phyloP scores from a whole-genome alignment of 129 eudicot genomes.

The Ambrosia trifida region DNA sequence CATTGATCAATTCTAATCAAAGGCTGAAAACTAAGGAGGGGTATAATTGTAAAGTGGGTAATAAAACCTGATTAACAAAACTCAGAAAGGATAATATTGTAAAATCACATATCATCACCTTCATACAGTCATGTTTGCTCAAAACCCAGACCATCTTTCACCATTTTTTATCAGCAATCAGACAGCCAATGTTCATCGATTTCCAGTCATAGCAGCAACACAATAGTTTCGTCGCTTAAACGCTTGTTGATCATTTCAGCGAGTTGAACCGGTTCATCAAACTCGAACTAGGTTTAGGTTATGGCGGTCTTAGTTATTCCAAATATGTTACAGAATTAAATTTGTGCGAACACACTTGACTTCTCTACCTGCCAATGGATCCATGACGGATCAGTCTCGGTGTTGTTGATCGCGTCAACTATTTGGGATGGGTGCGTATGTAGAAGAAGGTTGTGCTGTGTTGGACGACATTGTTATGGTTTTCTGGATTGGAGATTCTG shows the following conservation, averaged over 20 bases:
- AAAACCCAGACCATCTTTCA: too few species aligned
- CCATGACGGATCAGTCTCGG: conserved; percentile 34
- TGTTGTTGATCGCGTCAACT: conserved; percentile 13
- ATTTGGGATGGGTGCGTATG: conserved; percentile 33
- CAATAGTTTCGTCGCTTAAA: too few species aligned
- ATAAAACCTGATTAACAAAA: too few species aligned
- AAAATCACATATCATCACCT: too few species aligned
- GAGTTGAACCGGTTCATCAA: conserved; percentile 51
- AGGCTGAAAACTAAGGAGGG: too few species aligned
- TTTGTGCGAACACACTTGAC: conserved; percentile 42
- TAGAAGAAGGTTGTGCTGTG: conserved; percentile 42
- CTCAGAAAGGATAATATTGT: too few species aligned
- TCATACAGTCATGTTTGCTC: too few species aligned
- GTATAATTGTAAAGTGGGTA: too few species aligned
- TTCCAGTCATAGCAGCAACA: too few species aligned
- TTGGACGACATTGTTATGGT: conserved; percentile 45
- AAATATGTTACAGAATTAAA: conserved; percentile 41
- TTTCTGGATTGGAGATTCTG: conserved; percentile 47
- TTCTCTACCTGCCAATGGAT: conserved; percentile 66
- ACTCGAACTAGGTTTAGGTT: conserved; percentile 49
- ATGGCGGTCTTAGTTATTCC: conserved; percentile 56
- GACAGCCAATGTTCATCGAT: too few species aligned
- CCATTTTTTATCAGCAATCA: too few species aligned
- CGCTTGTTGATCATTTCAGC: conserved; percentile 53
- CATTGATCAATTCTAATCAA: too few species aligned